These are phyloP conservation scores for sorghum (Sorghum bicolor) DNA, from an alignment of 176 grass and related monocot genomes.

Conservation along the genomic window Sorghum_bicolor_NCBIv3 NC_012871.2:9840001-9840500, in stretches of 20 bases:
- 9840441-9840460: background rate
- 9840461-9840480: background rate
- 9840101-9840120: slow-evolving; percentile 46
- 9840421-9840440: background rate
- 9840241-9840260: slow-evolving; percentile 5
- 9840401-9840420: background rate
- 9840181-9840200: slow-evolving; percentile 48
- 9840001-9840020: slow-evolving; percentile 45
- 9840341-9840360: background rate
- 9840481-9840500: background rate
- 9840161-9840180: slow-evolving; percentile 40
- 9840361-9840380: background rate
- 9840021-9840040: slow-evolving; percentile 83
- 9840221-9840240: slow-evolving; percentile 38
- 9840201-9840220: slow-evolving; percentile 67
- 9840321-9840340: background rate
- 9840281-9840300: background rate
- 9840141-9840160: slow-evolving; percentile 31
- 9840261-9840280: background rate
- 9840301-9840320: background rate
- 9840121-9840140: slow-evolving; percentile 32
- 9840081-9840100: slow-evolving; percentile 62
- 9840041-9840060: slow-evolving; percentile 78
- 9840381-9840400: background rate
- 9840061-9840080: slow-evolving; percentile 34